A percentile compares a stretch with the other conserved stretches of the same genome.
phyloP scores from a whole-genome alignment of 345 rosid species.

The Brassica cretica region DNA sequence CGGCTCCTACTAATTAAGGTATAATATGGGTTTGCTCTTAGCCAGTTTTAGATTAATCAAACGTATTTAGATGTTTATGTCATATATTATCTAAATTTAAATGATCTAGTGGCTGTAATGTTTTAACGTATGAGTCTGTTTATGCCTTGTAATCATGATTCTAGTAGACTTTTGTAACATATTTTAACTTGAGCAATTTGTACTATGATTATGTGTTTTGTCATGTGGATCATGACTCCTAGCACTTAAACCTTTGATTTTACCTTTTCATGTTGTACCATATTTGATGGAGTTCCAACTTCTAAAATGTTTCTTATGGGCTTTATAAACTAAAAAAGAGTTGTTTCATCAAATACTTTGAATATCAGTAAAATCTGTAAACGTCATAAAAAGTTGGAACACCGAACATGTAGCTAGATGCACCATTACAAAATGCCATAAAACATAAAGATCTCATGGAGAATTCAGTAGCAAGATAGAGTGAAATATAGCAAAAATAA shows the following conservation, averaged over 20 bases:
- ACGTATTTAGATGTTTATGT: not conserved
- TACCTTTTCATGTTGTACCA: no score
- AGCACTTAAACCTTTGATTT: not conserved
- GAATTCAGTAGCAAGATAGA: not conserved
- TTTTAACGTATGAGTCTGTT: no score
- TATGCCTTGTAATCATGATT: no score
- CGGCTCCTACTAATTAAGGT: slow-evolving; percentile 11
- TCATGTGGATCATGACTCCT: not conserved
- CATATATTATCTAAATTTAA: not conserved
- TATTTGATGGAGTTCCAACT: not conserved
- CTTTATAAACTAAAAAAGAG: not conserved
- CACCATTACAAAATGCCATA: no score
- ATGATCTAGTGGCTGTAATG: no score
- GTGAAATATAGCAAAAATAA: not conserved
- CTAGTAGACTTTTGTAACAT: no score
- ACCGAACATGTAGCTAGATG: not conserved
- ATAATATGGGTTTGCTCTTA: not conserved
- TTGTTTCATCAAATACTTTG: not conserved
- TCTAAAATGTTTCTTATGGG: not conserved
- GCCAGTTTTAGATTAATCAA: not conserved
- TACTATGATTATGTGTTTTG: no score
- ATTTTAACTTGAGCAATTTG: no score
- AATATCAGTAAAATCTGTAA: not conserved
- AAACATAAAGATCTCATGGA: not conserved
- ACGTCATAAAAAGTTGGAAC: not conserved